Evolutionary conservation across 2,329 filamentous ascomycete species (phyloP).

Genomic region (Penicillium thymicola): DNA sequence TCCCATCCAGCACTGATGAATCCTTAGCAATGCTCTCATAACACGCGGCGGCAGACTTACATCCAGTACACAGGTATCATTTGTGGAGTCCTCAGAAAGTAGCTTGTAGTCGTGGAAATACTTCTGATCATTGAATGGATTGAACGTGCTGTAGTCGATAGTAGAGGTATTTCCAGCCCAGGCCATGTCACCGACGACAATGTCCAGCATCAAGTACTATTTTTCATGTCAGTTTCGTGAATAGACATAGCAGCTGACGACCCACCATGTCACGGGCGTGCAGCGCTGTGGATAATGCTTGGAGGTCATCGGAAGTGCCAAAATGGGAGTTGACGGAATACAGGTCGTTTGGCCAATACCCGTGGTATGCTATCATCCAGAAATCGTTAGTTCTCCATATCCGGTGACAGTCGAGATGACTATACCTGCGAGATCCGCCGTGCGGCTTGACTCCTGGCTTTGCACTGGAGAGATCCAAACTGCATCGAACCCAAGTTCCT

Average conservation of each 20-base stretch:
- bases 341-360: constrained; percentile 14
- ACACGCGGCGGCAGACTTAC: not conserved
- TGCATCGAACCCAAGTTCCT: constrained; percentile 48
- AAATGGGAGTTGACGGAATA: constrained; percentile 57
- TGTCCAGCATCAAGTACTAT: constrained; percentile 58
- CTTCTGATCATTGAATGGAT: constrained; percentile 26
- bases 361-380: constrained; percentile 8
- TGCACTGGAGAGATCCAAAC: constrained; percentile 50
- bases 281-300: constrained; percentile 53
- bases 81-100: constrained; percentile 3
- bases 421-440: constrained; percentile 34
- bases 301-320: constrained; percentile 59
- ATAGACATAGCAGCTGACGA: not conserved
- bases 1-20: constrained; percentile 47
- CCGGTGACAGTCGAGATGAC: constrained; percentile 50
- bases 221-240: not conserved
- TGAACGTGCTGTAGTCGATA: constrained; percentile 26
- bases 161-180: constrained; percentile 14
- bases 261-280: constrained; percentile 51
- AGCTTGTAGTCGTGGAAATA: constrained; percentile 27
- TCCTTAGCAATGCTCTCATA: constrained; percentile 1
- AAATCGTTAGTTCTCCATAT: constrained; percentile 33
- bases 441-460: constrained; percentile 33
- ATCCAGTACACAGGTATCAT: constrained; percentile 9
- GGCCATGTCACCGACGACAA: constrained; percentile 41